Evolutionary conservation across 192 early-diverging fungal genomes (phyloP), one percentile per base, ranked within the genome.

Genomic region (Coemansia sp.): DNA sequence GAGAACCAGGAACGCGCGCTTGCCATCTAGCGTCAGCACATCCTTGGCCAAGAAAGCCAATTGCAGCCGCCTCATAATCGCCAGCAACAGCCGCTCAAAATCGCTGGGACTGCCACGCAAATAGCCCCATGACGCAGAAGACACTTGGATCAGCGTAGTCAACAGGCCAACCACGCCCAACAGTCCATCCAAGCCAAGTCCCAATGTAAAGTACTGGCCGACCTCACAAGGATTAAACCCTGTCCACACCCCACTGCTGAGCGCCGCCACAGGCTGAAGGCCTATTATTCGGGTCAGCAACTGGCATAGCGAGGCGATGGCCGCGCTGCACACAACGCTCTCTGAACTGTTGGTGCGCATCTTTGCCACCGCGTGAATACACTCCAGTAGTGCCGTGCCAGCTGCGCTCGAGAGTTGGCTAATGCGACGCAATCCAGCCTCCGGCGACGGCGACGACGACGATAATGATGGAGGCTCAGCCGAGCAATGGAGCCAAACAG

Each of bases 1-100:
- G 20, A 84, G 66, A 20, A 76, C 74, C 61, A 84, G 29, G 13
- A 84, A 63, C 41, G 49, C 66, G 42, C 71, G 77, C 47, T 84
- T 71, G 20, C 65, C 68, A 18, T 76, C 77, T 34, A 84, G 66
- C 70, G 71, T 73, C 22, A 41, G 71, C 8, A 18, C 31, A 36
- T 84, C 77, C 33, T 57, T 47, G 12, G 36, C 31, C 4, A 65
- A 41, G 49, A 74, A 76, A 16, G 82, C 82, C 11, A 55, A 42
- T 2, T 71, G 77, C 34, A 84, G 61, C 10, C 77, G 70, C 22
- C 46, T 61, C 46, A 72, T 59, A 5, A 49, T 20, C 6, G 71
- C 70, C 33, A 79, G 42, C 20, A 84, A 60, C 31, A 84, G 55
- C 33, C 11, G 27, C 47, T 84, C 77, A 54, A 79, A 76, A 3